These are phyloP conservation scores for Calocera cornea DNA, from an alignment of 768 basidiomycete genomes.

Conservation along the genomic window DNA sequence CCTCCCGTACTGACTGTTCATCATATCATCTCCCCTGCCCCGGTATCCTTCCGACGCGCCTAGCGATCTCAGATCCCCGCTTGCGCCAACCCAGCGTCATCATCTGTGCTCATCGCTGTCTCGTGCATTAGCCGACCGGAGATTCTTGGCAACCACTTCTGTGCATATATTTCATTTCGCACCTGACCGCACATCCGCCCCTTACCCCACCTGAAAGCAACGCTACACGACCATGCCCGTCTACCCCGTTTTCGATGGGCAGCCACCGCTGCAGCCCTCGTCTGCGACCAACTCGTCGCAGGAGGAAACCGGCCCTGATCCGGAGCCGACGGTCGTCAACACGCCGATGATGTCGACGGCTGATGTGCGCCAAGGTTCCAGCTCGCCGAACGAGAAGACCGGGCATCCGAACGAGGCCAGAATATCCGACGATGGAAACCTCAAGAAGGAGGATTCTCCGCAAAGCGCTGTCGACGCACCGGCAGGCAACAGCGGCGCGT, in stretches of 20 bases:
- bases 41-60: too few species aligned
- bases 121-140: too few species aligned
- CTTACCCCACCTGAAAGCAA: not conserved
- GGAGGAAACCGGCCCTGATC: not conserved
- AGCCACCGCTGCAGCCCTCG: not conserved
- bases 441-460: not conserved
- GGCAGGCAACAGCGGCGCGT: not conserved
- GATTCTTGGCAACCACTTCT: too few species aligned
- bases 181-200: not conserved
- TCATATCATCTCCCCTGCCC: too few species aligned
- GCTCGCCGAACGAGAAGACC: not conserved
- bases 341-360: conserved; percentile 5
- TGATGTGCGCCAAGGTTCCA: not conserved
- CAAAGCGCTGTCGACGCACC: not conserved
- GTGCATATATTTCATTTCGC: not conserved
- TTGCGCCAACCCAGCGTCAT: too few species aligned
- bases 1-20: too few species aligned
- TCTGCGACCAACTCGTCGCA: not conserved
- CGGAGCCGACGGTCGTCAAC: conserved; percentile 5
- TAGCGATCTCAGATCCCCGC: too few species aligned
- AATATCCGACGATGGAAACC: not conserved
- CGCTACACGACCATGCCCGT: not conserved
- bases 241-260: not conserved
- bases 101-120: too few species aligned
- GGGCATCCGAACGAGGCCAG: not conserved